Evolutionary conservation across 345 rosid species (phyloP).

Genomic region (Gossypium mustelinum): DNA sequence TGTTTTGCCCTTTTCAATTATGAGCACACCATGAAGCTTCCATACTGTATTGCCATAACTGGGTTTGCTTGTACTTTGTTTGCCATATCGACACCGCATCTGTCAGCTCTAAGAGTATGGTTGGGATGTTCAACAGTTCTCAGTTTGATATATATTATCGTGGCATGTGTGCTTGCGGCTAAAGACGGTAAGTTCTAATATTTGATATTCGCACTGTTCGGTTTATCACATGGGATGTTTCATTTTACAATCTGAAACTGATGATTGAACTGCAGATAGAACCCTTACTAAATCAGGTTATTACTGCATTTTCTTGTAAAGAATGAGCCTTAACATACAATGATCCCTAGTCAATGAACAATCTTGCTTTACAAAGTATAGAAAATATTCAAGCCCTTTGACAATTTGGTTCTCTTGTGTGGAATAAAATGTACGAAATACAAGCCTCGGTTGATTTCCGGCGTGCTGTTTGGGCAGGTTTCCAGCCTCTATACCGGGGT

Average conservation of each 20-base stretch:
- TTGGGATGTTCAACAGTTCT: constrained; percentile 74
- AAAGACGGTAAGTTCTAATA: constrained; percentile 53
- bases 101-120: constrained; percentile 83
- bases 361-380: constrained; percentile 5
- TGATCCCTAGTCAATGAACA: neutral
- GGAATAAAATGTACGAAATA: neutral
- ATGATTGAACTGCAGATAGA: neutral
- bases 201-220: neutral
- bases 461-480: neutral
- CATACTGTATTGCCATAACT: constrained; percentile 50
- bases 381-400: neutral
- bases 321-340: neutral
- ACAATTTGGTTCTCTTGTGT: too few species aligned
- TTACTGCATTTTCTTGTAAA: neutral
- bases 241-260: neutral
- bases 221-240: neutral
- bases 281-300: neutral
- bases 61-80: constrained; percentile 55
- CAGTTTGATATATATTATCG: constrained; percentile 52
- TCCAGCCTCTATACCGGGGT: neutral
- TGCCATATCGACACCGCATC: constrained; percentile 78
- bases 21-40: constrained; percentile 41
- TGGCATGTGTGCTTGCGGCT: constrained; percentile 54
- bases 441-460: neutral
- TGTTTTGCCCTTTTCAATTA: constrained; percentile 49